These are phyloP conservation scores for Sarocladium brachiariae DNA, from an alignment of 2,329 filamentous ascomycete species.

Conservation along the genomic window DNA sequence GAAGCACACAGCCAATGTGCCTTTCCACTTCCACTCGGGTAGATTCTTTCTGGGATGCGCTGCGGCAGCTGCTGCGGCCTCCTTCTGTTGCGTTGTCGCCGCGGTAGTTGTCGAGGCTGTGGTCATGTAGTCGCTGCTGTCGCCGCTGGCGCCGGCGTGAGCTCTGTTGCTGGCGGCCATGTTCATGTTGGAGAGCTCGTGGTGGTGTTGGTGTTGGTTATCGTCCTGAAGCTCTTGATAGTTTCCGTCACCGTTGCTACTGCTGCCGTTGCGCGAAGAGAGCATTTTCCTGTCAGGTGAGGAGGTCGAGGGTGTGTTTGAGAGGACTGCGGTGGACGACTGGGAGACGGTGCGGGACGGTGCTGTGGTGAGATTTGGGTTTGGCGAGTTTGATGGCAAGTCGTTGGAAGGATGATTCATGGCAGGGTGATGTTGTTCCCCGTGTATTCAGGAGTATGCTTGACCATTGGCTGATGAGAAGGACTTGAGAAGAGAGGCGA, in stretches of 20 bases:
- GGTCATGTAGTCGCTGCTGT: background rate
- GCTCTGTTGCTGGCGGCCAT: background rate
- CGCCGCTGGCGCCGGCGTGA: background rate
- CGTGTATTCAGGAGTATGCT: background rate
- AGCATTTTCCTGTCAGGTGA: background rate
- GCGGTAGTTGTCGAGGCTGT: background rate
- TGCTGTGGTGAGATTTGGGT: background rate
- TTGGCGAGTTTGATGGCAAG: constrained; percentile 1
- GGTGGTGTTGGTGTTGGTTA: background rate
- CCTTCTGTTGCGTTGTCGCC: background rate
- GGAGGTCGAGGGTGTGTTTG: background rate
- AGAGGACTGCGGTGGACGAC: background rate
- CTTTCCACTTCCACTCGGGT: constrained; percentile 12
- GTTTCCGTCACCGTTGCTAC: background rate
- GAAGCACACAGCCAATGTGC: constrained; percentile 10
- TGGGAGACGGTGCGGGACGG: background rate
- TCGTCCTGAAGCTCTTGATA: constrained; percentile 5
- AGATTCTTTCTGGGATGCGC: constrained; percentile 5
- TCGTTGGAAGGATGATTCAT: background rate
- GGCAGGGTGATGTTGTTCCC: background rate
- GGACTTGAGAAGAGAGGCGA: background rate
- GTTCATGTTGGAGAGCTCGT: constrained; percentile 5
- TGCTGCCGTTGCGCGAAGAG: constrained; percentile 1
- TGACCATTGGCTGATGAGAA: background rate
- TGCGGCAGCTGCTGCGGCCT: background rate